These are phyloP conservation scores for Neonectria ditissima DNA, from an alignment of 2,329 filamentous ascomycete species.

Conservation along the genomic window DNA sequence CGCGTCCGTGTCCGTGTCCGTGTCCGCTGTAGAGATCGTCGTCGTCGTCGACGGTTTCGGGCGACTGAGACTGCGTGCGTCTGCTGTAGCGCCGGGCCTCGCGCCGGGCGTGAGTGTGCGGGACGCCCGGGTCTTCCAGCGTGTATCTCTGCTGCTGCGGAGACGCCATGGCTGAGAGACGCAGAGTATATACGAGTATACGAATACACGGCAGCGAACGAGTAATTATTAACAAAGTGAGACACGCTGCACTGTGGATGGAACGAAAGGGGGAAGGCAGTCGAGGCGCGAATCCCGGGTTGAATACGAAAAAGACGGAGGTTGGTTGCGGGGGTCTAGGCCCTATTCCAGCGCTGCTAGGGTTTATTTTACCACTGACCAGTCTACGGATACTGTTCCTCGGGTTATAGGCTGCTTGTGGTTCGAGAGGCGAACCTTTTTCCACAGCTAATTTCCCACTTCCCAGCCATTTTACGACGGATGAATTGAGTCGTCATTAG, in stretches of 20 bases:
- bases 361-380: background rate
- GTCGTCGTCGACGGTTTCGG: constrained; percentile 41
- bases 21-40: constrained; percentile 39
- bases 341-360: background rate
- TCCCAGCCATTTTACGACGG: no score
- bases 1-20: no score
- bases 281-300: background rate
- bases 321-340: background rate
- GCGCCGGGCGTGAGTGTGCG: constrained; percentile 41
- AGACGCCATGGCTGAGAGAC: background rate
- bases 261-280: background rate
- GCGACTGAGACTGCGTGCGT: constrained; percentile 37
- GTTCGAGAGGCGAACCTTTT: no score
- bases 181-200: no score
- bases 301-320: background rate
- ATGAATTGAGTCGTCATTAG: no score
- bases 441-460: no score
- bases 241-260: background rate
- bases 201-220: no score
- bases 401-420: no score
- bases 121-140: background rate
- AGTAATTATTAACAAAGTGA: background rate
- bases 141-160: background rate
- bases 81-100: no score
- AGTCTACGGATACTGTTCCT: background rate